Conservation (phyloP, 345 rosid genomes). For the Eucalyptus sideroxylon region DNA sequence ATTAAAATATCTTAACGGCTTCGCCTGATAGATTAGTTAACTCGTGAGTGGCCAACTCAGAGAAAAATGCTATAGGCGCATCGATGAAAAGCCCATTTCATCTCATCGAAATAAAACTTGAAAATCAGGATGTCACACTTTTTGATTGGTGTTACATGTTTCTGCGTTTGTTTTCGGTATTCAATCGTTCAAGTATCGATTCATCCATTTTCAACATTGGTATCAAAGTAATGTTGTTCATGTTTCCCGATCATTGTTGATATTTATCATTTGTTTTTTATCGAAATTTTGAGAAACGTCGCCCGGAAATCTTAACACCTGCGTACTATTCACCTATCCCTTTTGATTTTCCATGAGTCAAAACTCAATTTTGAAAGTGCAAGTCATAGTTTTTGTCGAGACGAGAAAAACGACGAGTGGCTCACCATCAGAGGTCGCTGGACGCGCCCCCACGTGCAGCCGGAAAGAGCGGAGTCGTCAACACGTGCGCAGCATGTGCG, state of each 20-base stretch:
- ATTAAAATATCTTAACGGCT: too few relatives aligned
- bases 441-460: accelerated
- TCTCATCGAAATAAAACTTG: too few relatives aligned
- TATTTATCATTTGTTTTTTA: accelerated
- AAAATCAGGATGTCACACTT: too few relatives aligned
- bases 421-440: accelerated
- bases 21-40: too few relatives aligned
- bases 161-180: accelerated
- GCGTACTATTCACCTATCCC: too few relatives aligned
- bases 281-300: too few relatives aligned
- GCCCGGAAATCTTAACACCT: accelerated
- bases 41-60: too few relatives aligned
- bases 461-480: accelerated
- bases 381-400: too few relatives aligned
- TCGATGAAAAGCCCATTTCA: too few relatives aligned
- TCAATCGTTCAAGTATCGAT: accelerated
- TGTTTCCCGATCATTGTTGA: accelerated
- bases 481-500: accelerated
- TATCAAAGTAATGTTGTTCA: accelerated
- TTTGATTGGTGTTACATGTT: too few relatives aligned
- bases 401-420: accelerated
- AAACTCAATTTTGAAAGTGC: accelerated
- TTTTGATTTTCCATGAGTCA: accelerated
- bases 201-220: too few relatives aligned
- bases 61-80: too few relatives aligned